Evolutionary conservation across 2,329 filamentous ascomycete species (phyloP), one percentile per base, ranked within the genome.

Genomic region (Orbilia quercus): DNA sequence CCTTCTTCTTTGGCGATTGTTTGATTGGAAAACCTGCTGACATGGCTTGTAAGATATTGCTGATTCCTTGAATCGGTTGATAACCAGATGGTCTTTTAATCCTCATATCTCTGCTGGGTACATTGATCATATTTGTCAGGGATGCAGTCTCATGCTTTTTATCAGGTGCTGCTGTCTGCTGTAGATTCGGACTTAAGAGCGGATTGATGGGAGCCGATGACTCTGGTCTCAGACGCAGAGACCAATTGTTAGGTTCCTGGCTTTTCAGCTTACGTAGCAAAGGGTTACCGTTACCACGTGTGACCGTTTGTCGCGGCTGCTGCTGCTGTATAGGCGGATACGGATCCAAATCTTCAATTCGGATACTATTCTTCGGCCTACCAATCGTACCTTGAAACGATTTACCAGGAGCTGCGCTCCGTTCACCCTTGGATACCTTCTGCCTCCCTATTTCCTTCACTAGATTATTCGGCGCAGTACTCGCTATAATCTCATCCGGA

Each of bases 1-100:
- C 9, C 12, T 28, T 45, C 36, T 36, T 51, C n/a, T 16, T 42
- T 7, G 55, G 20, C 2, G 55, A 20, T 34, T 59, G 55, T 48
- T 45, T 59, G n/a, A 25, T 16, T 7, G 44, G 14, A 28, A 12
- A 14, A 7, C 1, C 12, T 3, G 14, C 28, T 18, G 11, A 22
- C 4, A 40, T 38, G 4, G 28, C 28, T 16, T 16, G 20, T 12
- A 62, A 38, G 9, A 62, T 31, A 18, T 50, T 40, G 18, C 51
- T 40, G 1, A 38, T 25, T 16, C 44, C 44, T 1, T 23, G 44
- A 3, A 50, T 50, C 12, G 57, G 44, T 25, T 50, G 25, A 20
- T 62, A 50, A 1, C 2, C 28, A 23, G 57, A 50, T 25, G 44
- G 44, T 7, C 11, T 2, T 42, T 40, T 62, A 7, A 40, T 40